phyloP scores from a whole-genome alignment of 495 filamentous ascomycete species.

The Usnea hakonensis region DNA sequence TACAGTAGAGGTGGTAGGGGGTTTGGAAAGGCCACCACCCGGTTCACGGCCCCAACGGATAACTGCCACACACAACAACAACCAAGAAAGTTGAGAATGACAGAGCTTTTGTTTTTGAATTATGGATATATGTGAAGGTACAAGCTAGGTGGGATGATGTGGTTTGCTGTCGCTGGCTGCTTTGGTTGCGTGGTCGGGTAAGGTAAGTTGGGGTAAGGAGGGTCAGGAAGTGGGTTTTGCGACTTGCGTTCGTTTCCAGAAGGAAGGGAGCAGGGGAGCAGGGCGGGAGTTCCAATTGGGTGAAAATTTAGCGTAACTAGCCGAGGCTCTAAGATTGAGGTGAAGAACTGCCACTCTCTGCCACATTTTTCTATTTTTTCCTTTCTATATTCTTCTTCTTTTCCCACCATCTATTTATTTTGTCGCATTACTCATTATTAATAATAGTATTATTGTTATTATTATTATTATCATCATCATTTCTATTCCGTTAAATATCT shows the following conservation, averaged over 20 bases:
- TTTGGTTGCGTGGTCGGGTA: not conserved
- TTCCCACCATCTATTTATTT: not conserved
- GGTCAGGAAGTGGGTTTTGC: not conserved
- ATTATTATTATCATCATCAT: not conserved
- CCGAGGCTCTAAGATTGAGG: slow-evolving; percentile 1
- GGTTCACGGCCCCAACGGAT: slow-evolving; percentile 1
- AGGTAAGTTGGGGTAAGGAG: not conserved
- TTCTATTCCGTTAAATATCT: not conserved
- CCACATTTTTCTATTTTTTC: not conserved
- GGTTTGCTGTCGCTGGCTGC: not conserved
- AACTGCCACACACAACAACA: slow-evolving; percentile 4
- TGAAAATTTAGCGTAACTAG: not conserved
- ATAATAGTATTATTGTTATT: not conserved
- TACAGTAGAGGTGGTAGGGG: not conserved
- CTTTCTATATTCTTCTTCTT: not conserved
- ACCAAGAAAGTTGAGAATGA: not conserved
- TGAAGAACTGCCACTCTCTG: not conserved
- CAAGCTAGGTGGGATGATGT: not conserved
- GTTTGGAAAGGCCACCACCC: slow-evolving; percentile 12
- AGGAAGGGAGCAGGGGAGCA: not conserved
- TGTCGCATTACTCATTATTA: too few species aligned
- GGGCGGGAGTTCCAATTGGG: slow-evolving; percentile 2
- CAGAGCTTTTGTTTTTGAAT: not conserved
- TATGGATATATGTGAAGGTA: not conserved
- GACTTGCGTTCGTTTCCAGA: slow-evolving; percentile 3